Percentiles rank a stretch among this genome's conserved stretches.
Evolutionary conservation across 139 green algal genomes (phyloP).

Genomic region (Parachlorella kessleri): DNA sequence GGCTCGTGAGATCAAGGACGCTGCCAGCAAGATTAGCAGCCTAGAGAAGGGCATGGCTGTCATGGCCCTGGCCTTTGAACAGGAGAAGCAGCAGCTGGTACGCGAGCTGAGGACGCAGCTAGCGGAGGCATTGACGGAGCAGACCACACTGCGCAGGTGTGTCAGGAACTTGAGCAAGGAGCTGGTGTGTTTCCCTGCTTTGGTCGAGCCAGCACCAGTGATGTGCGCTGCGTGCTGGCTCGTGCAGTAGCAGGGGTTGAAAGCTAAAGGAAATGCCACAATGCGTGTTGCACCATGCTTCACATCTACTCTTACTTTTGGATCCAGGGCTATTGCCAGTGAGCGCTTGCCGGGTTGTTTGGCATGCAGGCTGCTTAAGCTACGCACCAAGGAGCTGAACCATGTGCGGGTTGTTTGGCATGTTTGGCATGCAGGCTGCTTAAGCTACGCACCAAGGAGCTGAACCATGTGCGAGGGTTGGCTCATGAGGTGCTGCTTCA

Average conservation of each 20-base stretch:
- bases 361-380: constrained; percentile 43
- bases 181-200: too few relatives aligned
- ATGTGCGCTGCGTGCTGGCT: too few relatives aligned
- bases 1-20: constrained; percentile 39
- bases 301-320: not conserved
- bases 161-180: too few relatives aligned
- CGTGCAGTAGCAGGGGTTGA: too few relatives aligned
- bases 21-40: constrained; percentile 43
- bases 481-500: constrained; percentile 86
- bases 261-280: too few relatives aligned
- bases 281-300: not conserved
- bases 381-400: constrained; percentile 82
- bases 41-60: constrained; percentile 72
- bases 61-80: constrained; percentile 64
- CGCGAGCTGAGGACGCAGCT: constrained; percentile 33
- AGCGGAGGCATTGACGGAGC: constrained; percentile 56
- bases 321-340: too few relatives aligned
- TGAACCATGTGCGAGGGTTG: constrained; percentile 76
- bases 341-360: too few relatives aligned
- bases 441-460: constrained; percentile 74
- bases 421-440: constrained; percentile 49
- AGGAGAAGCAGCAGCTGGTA: constrained; percentile 44
- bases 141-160: constrained; percentile 23
- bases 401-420: too few relatives aligned
- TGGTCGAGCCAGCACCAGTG: too few relatives aligned